Base-by-base conservation (phyloP, 805 yeast genomes). In the Pichia ethanolica region DNA sequence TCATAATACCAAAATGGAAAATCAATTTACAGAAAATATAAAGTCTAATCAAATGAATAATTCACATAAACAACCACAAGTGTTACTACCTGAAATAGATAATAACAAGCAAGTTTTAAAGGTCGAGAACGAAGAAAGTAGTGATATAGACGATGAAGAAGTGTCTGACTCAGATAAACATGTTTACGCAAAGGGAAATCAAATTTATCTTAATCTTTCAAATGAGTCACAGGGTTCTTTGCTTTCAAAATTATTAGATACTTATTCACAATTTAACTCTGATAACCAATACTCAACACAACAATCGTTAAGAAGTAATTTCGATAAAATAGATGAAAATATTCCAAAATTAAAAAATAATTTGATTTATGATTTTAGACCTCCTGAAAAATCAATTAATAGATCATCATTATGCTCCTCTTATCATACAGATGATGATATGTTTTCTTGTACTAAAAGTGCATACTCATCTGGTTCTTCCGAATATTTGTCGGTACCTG, bases 381-480 rank as follows among this genome's bases (percentile, higher is more conserved):
- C 42, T 26, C 20, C 42, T 30, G 9, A 30, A 2, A 38, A 6
- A 14, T 12, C 41, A 3, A 12, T 7, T 20, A 38, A 38, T 13
- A n/a, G 26, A n/a, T 38, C 27, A 4, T 10, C 27, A 25, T 10
- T 20, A 7, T 30, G 9, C 32, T 6, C 32, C 7, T 30, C 32
- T 1, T 30, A 6, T 7, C 32, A 30, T 30, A 39, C 12, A 7
- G 33, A 9, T 9, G 27, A 26, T 30, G 42, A 39, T 10, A n/a
- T 39, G 34, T 39, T 39, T 39, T 39, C 42, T 30, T 30, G 2
- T 30, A 30, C 7, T 30, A 6, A 3, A 36, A 36, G 38, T 11
- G 14, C 51, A 35, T n/a, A 39, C 30, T 48, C 53, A 9, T 32
- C 46, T n/a, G 38, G 34, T 28, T 42, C 51, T 4, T 45, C 30